Conservation (phyloP, 225 moss, liverwort and hornwort species). For the Rhytidiadelphus loreus region DNA sequence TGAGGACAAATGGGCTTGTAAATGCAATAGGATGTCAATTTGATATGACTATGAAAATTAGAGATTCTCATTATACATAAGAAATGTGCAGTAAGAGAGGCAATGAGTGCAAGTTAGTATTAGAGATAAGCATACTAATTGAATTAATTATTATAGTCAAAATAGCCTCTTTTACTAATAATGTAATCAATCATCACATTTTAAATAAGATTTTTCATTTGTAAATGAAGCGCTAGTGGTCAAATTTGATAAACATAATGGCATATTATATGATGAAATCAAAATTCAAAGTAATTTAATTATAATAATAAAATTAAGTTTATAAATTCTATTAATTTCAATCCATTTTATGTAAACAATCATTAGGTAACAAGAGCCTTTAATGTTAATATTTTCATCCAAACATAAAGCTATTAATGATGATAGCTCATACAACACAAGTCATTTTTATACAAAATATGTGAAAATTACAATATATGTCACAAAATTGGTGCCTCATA, state of each 20-base stretch:
- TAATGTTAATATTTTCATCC: not conserved
- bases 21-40: not conserved
- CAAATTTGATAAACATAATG: not conserved
- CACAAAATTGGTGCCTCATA: not conserved
- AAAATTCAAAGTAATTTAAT: not conserved
- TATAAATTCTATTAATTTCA: not conserved
- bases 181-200: too few species aligned
- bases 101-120: not conserved
- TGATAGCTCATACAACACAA: not conserved
- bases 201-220: too few species aligned
- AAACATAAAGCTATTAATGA: not conserved
- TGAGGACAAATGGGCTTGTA: not conserved
- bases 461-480: not conserved
- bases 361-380: not conserved
- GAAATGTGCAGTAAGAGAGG: not conserved
- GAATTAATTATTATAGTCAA: not conserved
- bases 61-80: not conserved
- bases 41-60: not conserved
- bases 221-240: not conserved
- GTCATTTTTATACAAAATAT: not conserved
- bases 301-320: too few species aligned
- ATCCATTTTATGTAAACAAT: not conserved
- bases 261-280: not conserved
- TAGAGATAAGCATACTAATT: not conserved
- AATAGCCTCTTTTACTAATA: not conserved